These are phyloP conservation scores for Phytophthora fragariae DNA, from an alignment of 352 stramenopile species.

Conservation along the genomic window DNA sequence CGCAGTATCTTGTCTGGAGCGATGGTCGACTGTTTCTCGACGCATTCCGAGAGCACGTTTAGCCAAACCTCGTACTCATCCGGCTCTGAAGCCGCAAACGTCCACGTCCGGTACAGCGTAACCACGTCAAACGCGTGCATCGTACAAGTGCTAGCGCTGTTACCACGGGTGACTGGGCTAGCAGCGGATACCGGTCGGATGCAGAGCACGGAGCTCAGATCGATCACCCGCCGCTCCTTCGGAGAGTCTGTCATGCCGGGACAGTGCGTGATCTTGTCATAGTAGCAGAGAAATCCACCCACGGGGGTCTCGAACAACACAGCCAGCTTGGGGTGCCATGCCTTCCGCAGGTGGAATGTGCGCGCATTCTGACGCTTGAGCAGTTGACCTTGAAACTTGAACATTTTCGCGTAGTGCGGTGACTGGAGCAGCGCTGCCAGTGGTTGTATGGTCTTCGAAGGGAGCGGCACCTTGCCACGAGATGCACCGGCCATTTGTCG, in stretches of 20 bases:
- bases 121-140: constrained; percentile 70
- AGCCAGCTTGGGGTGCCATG: constrained; percentile 64
- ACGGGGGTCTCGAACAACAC: constrained; percentile 70
- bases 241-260: constrained; percentile 57
- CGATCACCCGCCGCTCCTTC: constrained; percentile 71
- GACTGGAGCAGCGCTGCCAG: constrained; percentile 46
- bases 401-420: constrained; percentile 55
- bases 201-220: constrained; percentile 70
- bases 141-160: constrained; percentile 5
- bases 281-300: constrained; percentile 77
- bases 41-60: constrained; percentile 54
- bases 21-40: constrained; percentile 65
- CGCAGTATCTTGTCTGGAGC: constrained; percentile 55
- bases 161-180: constrained; percentile 2
- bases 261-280: constrained; percentile 73
- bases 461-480: constrained; percentile 36
- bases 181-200: constrained; percentile 61
- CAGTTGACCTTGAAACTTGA: constrained; percentile 68
- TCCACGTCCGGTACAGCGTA: constrained; percentile 80
- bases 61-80: constrained; percentile 72
- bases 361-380: constrained; percentile 52
- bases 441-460: constrained; percentile 20
- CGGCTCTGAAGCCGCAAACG: constrained; percentile 56
- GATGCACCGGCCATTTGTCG: constrained; percentile 42
- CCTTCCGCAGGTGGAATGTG: constrained; percentile 70